phyloP scores from a whole-genome alignment of 306 rosid genomes.

The Cucurbita ficifolia region DNA sequence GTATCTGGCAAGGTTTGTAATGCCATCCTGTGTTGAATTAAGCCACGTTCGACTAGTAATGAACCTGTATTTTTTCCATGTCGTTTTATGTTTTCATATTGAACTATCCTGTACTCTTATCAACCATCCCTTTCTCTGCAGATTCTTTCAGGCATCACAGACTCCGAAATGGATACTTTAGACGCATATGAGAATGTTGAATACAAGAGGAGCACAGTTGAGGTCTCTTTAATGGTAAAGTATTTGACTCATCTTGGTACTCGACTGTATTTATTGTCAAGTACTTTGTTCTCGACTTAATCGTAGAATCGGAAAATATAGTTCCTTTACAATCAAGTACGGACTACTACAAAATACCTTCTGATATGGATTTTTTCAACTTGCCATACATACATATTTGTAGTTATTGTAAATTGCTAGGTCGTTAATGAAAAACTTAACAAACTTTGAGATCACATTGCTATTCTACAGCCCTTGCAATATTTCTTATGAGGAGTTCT shows the following conservation, averaged over 20 bases:
- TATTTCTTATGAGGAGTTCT: not conserved
- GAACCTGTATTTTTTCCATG: not conserved
- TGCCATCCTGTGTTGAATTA: not conserved
- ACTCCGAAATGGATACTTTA: conserved; percentile 39
- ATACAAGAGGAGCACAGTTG: conserved; percentile 50
- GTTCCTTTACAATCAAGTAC: not conserved
- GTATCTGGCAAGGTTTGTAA: conserved; percentile 52
- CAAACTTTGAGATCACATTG: not conserved
- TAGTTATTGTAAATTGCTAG: not conserved
- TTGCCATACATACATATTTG: not conserved
- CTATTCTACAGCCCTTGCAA: not conserved
- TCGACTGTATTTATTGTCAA: not conserved
- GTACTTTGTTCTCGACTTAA: not conserved
- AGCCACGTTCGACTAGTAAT: not conserved
- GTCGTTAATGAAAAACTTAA: not conserved
- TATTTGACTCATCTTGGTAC: not conserved
- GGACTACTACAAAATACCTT: not conserved
- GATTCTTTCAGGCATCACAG: conserved; percentile 60
- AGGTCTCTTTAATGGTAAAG: conserved; percentile 35
- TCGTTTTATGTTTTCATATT: not conserved
- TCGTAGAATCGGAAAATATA: no score
- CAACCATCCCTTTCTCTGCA: conserved; percentile 11
- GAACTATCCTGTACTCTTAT: not conserved
- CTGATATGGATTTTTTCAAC: not conserved
- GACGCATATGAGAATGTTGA: conserved; percentile 76